Base-by-base conservation (phyloP, 805 yeast species). In the Cyberlindnera veronae region DNA sequence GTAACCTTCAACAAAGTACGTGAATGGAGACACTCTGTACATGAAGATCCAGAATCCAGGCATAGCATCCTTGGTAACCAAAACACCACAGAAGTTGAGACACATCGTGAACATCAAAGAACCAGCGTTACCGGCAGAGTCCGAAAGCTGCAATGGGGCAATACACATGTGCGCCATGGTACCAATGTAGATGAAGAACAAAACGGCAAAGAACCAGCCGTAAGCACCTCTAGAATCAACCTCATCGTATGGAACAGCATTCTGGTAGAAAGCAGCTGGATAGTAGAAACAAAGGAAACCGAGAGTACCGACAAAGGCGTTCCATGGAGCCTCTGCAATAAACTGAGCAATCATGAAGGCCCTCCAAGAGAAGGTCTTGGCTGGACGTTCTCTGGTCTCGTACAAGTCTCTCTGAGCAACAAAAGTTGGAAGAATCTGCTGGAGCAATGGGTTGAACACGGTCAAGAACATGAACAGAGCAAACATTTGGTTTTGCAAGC, bases 21-120 rank as follows among this genome's bases (percentile, higher is more conserved):
- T 79, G 47, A 81, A 65, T 14, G 93, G 91, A 18, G 82, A 77
- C 15, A 69, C 73, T 57, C 89, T 69, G 69, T 82, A 84, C 87
- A 84, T 79, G 69, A 82, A 84, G 32, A 73, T 67, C 89, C 90
- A 81, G 69, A 85, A 85, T n/a, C 87, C 78, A 22, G 84, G 84
- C 67, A 81, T 57, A 23, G 61, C 66, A 15, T 67, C 66, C 45
- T 78, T 74, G 18, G 76, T 66, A 13, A 75, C 78, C 65, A 85
- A 66, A 32, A 82, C 86, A 71, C 95, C 95, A 71, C 88, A 82
- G 76, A 84, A 83, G 39, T 75, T 73, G 63, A 85, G 65, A 29
- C 77, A 67, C 69, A 81, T 62, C 2, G 84, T 76, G 61, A 78
- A 81, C 45, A 79, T 54, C 51, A 83, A 54, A 27, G 74, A 65